Evolutionary conservation across 148 eudicot genomes (phyloP).

Genomic region (Cornus florida): DNA sequence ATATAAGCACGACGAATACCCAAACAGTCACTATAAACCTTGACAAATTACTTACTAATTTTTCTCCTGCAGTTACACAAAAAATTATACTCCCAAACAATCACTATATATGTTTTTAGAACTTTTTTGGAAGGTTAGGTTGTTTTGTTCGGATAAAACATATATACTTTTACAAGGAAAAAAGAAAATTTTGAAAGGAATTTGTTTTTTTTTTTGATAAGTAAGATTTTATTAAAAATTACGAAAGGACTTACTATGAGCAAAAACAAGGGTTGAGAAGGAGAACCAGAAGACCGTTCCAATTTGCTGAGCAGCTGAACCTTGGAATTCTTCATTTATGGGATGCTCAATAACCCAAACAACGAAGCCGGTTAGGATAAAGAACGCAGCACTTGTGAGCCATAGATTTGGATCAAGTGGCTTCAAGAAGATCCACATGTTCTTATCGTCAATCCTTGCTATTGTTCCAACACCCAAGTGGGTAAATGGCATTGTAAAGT

Average conservation of each 20-base stretch:
- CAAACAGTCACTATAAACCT: conserved; percentile 28
- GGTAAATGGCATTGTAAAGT: conserved; percentile 29
- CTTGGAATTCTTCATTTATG: conserved; percentile 16
- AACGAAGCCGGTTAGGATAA: conserved; percentile 18
- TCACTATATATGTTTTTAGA: background rate
- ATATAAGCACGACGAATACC: conserved; percentile 36
- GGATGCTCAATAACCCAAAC: conserved; percentile 31
- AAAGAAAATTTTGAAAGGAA: background rate
- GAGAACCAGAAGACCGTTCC: conserved; percentile 23
- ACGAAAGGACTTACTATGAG: conserved; percentile 26
- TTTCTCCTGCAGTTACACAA: conserved; percentile 34
- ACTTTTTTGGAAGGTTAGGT: background rate
- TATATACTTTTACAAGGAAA: background rate
- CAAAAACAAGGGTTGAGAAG: conserved; percentile 23
- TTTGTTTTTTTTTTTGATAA: too few species aligned
- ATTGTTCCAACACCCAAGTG: conserved; percentile 26
- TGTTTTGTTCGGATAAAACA: background rate
- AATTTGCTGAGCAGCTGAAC: conserved; percentile 15
- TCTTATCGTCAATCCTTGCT: background rate
- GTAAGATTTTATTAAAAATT: too few species aligned
- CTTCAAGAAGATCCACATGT: conserved; percentile 31
- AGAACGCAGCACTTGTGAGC: conserved; percentile 11
- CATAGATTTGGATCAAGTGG: conserved; percentile 22
- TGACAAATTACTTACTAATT: conserved; percentile 25
- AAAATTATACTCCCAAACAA: too few species aligned